These are phyloP conservation scores for Globisporangium takayamanum DNA, from an alignment of 352 stramenopile genomes.

Conservation along the genomic window DNA sequence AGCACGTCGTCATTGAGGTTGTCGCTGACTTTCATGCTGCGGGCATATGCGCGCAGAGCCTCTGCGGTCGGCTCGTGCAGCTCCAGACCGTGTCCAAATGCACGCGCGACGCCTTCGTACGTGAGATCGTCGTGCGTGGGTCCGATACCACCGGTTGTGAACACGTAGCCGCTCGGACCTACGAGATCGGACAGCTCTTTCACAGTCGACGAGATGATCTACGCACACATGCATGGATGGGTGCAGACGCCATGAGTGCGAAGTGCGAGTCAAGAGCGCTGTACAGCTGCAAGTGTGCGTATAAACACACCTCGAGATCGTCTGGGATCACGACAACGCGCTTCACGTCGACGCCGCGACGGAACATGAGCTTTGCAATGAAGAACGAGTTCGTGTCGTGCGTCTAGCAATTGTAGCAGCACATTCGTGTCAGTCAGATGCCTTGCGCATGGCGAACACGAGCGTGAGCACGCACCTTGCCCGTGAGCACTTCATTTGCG, in stretches of 20 bases:
- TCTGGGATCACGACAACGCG: constrained; percentile 77
- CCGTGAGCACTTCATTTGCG: constrained; percentile 78
- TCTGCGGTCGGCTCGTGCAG: constrained; percentile 61
- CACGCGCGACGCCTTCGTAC: constrained; percentile 73
- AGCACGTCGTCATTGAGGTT: constrained; percentile 61
- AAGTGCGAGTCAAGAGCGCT: no score
- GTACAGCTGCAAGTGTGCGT: no score
- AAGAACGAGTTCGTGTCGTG: constrained; percentile 85
- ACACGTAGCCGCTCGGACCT: constrained; percentile 68
- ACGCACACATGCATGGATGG: not conserved
- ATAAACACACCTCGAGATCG: constrained; percentile 45
- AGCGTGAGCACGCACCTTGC: constrained; percentile 38
- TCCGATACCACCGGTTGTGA: constrained; percentile 82
- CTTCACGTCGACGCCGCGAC: constrained; percentile 67
- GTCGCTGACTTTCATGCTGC: constrained; percentile 21
- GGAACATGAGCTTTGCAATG: constrained; percentile 77
- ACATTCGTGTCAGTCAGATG: not conserved
- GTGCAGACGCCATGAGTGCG: no score
- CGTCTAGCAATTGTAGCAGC: constrained; percentile 27
- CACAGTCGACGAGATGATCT: constrained; percentile 70
- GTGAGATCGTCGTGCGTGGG: constrained; percentile 87
- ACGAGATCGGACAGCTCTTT: constrained; percentile 70
- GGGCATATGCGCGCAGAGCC: constrained; percentile 35
- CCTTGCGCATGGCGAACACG: not conserved
- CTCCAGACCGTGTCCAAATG: constrained; percentile 62